phyloP scores from a whole-genome alignment of 352 stramenopile species.

The Pythium pectinolyticum region DNA sequence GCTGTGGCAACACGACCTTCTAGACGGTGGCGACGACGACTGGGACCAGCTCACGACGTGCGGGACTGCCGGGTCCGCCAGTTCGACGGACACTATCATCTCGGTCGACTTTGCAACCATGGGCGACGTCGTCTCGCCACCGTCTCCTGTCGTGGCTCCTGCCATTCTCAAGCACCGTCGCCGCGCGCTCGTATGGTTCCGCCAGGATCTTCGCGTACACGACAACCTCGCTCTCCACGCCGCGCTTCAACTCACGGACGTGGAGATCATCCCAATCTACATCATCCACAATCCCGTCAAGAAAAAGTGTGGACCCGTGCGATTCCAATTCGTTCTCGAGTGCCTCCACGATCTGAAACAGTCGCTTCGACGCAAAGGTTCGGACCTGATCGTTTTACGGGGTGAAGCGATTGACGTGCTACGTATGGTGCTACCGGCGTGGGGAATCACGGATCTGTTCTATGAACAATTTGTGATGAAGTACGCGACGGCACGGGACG shows the following conservation, averaged over 20 bases:
- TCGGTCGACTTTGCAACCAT: background rate
- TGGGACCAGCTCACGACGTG: constrained; percentile 9
- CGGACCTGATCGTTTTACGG: constrained; percentile 52
- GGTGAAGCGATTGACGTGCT: constrained; percentile 64
- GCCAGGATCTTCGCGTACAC: constrained; percentile 93
- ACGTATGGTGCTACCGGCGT: constrained; percentile 45
- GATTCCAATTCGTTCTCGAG: constrained; percentile 93
- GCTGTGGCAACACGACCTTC: constrained; percentile 18
- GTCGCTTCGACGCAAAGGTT: constrained; percentile 34
- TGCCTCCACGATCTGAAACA: constrained; percentile 76
- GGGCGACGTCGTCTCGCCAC: background rate
- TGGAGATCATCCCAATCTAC: constrained; percentile 77
- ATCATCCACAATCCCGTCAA: constrained; percentile 80
- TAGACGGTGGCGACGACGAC: constrained; percentile 7
- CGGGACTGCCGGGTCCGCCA: background rate
- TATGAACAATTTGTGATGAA: constrained; percentile 61
- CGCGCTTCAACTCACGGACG: constrained; percentile 37
- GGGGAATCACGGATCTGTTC: constrained; percentile 69
- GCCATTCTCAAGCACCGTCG: constrained; percentile 19
- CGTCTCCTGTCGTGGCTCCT: background rate
- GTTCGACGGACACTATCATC: background rate
- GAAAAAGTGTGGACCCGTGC: constrained; percentile 59
- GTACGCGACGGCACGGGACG: constrained; percentile 48
- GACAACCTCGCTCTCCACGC: constrained; percentile 93
- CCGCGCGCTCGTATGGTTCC: constrained; percentile 89